Evolutionary conservation across 2,329 filamentous ascomycete genomes (phyloP).

Genomic region (Xylaria sp.): DNA sequence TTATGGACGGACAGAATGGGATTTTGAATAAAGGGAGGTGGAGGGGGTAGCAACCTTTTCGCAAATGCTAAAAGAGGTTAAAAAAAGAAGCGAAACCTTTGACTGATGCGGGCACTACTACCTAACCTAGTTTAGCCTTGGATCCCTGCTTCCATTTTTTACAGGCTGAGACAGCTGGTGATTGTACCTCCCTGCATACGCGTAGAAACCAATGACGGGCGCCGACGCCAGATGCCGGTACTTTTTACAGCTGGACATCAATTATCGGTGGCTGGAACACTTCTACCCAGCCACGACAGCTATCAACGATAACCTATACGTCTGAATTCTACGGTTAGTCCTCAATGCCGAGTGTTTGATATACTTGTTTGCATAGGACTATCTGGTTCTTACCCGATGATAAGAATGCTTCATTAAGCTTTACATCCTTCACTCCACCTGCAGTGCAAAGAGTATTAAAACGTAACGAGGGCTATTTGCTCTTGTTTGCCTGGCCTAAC

Average conservation of each 20-base stretch:
- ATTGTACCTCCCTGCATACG: neutral
- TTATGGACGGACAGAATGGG: conserved; percentile 17
- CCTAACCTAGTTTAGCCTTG: conserved; percentile 1
- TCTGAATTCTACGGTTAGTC: neutral
- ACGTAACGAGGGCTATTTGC: no score
- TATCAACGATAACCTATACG: no score
- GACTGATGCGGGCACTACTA: neutral
- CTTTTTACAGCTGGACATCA: neutral
- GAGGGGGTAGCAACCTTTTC: conserved; percentile 17
- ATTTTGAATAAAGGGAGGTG: conserved; percentile 34
- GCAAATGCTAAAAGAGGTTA: neutral
- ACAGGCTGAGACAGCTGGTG: neutral
- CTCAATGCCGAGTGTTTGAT: neutral
- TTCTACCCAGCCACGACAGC: conserved; percentile 4
- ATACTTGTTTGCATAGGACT: neutral
- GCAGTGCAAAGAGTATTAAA: no score
- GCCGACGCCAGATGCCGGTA: no score
- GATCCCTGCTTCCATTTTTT: neutral
- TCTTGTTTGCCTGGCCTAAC: no score
- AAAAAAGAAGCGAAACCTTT: conserved; percentile 1
- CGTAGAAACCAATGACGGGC: no score
- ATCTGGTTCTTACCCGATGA: neutral
- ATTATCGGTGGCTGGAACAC: no score
- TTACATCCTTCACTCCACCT: neutral
- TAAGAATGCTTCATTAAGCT: neutral